Conservation (phyloP, 352 stramenopile species). For the Thalassiosira tumida region DNA sequence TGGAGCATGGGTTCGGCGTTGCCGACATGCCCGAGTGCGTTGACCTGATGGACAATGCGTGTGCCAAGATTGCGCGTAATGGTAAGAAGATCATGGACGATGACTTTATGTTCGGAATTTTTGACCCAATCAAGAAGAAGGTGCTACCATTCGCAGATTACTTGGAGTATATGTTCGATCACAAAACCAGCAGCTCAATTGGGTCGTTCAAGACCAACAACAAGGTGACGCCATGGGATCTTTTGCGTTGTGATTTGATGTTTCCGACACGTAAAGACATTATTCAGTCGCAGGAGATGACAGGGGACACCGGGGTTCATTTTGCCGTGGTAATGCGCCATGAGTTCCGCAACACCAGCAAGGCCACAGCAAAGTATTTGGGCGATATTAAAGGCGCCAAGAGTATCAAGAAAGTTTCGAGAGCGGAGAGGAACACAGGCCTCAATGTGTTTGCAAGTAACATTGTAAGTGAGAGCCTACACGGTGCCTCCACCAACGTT, state of each 20-base stretch:
- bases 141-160: not conserved
- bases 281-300: constrained; percentile 61
- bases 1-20: constrained; percentile 35
- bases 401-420: constrained; percentile 20
- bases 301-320: not conserved
- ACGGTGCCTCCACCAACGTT: not conserved
- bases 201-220: not conserved
- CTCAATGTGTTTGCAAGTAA: constrained; percentile 28
- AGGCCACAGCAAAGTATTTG: constrained; percentile 61
- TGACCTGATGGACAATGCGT: constrained; percentile 5
- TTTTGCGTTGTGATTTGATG: constrained; percentile 31
- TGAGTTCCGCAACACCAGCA: constrained; percentile 47
- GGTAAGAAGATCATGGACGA: not conserved
- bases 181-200: not conserved
- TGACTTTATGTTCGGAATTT: constrained; percentile 15
- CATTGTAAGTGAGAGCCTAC: constrained; percentile 4
- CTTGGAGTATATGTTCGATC: not conserved
- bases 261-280: constrained; percentile 32
- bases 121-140: not conserved
- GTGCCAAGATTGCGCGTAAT: not conserved
- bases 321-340: constrained; percentile 2
- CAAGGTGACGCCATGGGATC: not conserved
- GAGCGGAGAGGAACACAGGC: constrained; percentile 2
- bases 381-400: constrained; percentile 19
- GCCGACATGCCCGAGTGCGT: constrained; percentile 25